A percentile compares a stretch with the other conserved stretches of the same genome.
Evolutionary conservation across 2,329 filamentous ascomycete genomes (phyloP).

Genomic region (Phaeosphaeria sp.): DNA sequence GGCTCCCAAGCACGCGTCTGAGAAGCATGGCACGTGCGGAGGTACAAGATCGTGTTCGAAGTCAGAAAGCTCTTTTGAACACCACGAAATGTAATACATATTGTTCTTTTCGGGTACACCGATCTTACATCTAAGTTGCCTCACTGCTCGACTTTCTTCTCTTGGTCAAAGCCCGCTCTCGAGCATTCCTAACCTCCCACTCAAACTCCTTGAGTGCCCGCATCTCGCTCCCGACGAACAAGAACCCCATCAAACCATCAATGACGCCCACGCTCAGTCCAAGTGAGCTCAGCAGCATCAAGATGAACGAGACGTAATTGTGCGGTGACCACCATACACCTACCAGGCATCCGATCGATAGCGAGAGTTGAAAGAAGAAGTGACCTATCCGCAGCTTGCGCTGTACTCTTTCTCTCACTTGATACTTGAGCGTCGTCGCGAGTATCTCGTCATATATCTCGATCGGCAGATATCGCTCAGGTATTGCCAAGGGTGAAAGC

Average conservation of each 20-base stretch:
- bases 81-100: not conserved
- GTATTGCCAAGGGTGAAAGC: conserved; percentile 19
- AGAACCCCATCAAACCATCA: conserved; percentile 82
- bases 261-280: conserved; percentile 77
- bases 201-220: conserved; percentile 87
- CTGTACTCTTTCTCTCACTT: conserved; percentile 73
- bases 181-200: conserved; percentile 73
- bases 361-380: conserved; percentile 71
- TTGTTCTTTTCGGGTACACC: too few species aligned
- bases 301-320: conserved; percentile 79
- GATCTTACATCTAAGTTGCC: too few species aligned
- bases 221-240: conserved; percentile 87
- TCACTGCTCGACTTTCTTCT: conserved; percentile 6
- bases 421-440: conserved; percentile 72
- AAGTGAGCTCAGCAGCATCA: conserved; percentile 81
- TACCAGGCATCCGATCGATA: conserved; percentile 77
- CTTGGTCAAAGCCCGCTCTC: conserved; percentile 31
- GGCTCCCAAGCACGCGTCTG: conserved; percentile 9
- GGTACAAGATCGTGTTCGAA: not conserved
- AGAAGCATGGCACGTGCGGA: conserved; percentile 5
- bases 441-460: conserved; percentile 76
- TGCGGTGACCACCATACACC: conserved; percentile 85
- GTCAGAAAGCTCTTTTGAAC: too few species aligned
- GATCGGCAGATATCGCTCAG: conserved; percentile 50
- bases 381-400: conserved; percentile 74